phyloP scores from a whole-genome alignment of 495 filamentous ascomycete genomes.

The Neurospora cerealis region DNA sequence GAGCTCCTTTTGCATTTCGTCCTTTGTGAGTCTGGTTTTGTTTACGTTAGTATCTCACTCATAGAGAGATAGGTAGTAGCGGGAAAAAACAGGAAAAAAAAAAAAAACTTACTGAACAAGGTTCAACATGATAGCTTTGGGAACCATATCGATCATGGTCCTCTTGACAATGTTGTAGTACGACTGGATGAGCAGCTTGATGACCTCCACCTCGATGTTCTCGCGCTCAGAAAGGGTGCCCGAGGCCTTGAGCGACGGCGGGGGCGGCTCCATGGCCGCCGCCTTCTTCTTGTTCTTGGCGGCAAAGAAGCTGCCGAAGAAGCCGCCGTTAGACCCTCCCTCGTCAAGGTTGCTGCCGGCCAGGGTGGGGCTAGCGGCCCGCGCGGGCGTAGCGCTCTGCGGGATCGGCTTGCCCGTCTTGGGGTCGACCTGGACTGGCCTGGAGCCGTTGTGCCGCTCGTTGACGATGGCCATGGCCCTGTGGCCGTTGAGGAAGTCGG shows the following conservation, averaged over 20 bases:
- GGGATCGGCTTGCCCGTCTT: slow-evolving; percentile 97
- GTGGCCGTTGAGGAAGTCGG: slow-evolving; percentile 95
- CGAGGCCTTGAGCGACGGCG: slow-evolving; percentile 84
- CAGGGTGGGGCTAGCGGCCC: slow-evolving; percentile 60
- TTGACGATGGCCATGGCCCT: slow-evolving; percentile 97
- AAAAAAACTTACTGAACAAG: slow-evolving; percentile 67
- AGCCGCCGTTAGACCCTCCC: slow-evolving; percentile 55
- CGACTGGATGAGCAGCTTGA: slow-evolving; percentile 91
- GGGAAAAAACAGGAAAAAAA: neutral
- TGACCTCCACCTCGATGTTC: slow-evolving; percentile 90
- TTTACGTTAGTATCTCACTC: neutral
- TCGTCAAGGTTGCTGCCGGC: slow-evolving; percentile 34
- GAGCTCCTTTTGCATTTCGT: slow-evolving; percentile 97
- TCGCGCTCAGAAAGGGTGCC: slow-evolving; percentile 89
- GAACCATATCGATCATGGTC: slow-evolving; percentile 99
- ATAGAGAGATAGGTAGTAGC: neutral
- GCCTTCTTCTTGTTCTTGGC: slow-evolving; percentile 99
- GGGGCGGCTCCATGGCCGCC: slow-evolving; percentile 95
- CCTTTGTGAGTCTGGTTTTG: slow-evolving; percentile 69
- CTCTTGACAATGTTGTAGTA: slow-evolving; percentile 97
- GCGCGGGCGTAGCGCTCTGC: slow-evolving; percentile 45
- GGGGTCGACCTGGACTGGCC: slow-evolving; percentile 94
- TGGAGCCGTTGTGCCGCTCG: slow-evolving; percentile 67
- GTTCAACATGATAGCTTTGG: slow-evolving; percentile 97
- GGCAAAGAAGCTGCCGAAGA: slow-evolving; percentile 96